These are phyloP conservation scores for Colletotrichum ledebouriae DNA, from an alignment of 2,329 filamentous ascomycete genomes.

Conservation along the genomic window DNA sequence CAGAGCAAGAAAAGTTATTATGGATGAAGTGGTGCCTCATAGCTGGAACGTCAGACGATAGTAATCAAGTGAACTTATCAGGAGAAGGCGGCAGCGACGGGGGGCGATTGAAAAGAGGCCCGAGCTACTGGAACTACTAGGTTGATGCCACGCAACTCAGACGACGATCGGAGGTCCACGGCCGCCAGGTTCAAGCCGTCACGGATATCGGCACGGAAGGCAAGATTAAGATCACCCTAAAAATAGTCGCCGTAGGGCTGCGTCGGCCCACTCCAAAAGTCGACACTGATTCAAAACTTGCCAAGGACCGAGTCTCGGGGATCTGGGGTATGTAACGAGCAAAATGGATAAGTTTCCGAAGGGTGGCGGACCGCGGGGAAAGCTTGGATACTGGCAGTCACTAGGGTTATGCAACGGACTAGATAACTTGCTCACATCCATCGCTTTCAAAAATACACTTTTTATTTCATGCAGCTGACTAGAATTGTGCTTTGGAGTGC, in stretches of 20 bases:
- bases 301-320: neutral
- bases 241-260: neutral
- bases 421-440: too few species aligned
- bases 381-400: too few species aligned
- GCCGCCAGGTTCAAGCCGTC: neutral
- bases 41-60: neutral
- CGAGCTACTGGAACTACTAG: too few species aligned
- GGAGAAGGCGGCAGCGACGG: too few species aligned
- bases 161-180: constrained; percentile 20
- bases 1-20: neutral
- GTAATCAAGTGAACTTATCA: neutral
- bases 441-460: too few species aligned
- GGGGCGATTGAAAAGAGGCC: too few species aligned
- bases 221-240: too few species aligned
- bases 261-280: constrained; percentile 9
- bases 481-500: too few species aligned
- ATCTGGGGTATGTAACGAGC: neutral
- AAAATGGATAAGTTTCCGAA: neutral
- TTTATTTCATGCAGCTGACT: too few species aligned
- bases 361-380: constrained; percentile 2
- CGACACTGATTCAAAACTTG: neutral
- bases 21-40: neutral
- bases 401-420: neutral
- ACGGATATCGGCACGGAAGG: too few species aligned
- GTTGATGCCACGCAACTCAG: constrained; percentile 3